phyloP scores from a whole-genome alignment of 768 basidiomycete genomes.

The Auriculariales sp. region DNA sequence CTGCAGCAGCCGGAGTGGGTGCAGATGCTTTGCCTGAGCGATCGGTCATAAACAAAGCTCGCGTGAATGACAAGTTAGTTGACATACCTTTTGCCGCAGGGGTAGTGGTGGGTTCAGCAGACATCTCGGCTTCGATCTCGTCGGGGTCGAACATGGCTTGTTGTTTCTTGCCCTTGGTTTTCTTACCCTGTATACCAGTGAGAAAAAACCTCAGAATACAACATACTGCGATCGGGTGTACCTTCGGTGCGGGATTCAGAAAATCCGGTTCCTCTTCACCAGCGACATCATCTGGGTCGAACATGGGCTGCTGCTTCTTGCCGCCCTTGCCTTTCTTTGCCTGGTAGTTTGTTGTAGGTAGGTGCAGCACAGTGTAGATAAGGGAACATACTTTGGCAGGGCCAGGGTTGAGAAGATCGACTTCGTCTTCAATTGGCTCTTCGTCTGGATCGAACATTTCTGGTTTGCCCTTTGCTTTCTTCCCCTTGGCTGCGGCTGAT shows the following conservation, averaged over 20 bases:
- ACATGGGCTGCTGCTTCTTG: slow-evolving; percentile 3
- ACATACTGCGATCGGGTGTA: no score
- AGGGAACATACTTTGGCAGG: background rate
- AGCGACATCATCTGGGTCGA: background rate
- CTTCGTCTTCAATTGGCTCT: slow-evolving; percentile 5
- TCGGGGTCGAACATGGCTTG: slow-evolving; percentile 10
- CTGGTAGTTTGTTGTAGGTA: slow-evolving; percentile 10
- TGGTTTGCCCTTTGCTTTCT: slow-evolving; percentile 27
- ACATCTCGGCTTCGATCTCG: slow-evolving; percentile 6
- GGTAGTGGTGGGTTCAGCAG: slow-evolving; percentile 10
- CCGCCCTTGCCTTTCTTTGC: slow-evolving; percentile 13
- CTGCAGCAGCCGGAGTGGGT: slow-evolving; percentile 25
- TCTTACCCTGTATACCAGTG: background rate
- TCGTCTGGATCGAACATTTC: slow-evolving; percentile 25
- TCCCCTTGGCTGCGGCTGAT: slow-evolving; percentile 25
- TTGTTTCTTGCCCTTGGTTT: slow-evolving; percentile 8
- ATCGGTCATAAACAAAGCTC: no score
- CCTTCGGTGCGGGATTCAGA: no score
- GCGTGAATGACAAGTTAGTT: no score
- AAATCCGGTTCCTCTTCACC: no score
- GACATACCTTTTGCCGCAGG: no score
- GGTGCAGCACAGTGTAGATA: slow-evolving; percentile 11
- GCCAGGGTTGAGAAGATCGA: background rate
- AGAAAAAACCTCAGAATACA: no score
- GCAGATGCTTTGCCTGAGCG: no score